These are phyloP conservation scores for Endoconidiophora polonica DNA, from an alignment of 2,329 filamentous ascomycete species.

Conservation along the genomic window DNA sequence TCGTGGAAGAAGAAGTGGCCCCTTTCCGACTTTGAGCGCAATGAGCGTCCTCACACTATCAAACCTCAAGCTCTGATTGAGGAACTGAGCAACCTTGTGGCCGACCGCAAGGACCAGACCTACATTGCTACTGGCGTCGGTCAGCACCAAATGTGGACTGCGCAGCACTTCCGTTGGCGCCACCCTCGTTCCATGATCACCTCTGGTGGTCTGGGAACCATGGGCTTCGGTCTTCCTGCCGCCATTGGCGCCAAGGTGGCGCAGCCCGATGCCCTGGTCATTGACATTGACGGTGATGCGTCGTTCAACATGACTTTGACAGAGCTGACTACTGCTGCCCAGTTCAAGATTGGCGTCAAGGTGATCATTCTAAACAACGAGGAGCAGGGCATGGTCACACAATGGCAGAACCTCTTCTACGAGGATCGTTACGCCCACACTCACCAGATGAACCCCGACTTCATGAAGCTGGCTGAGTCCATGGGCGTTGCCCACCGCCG, in stretches of 20 bases:
- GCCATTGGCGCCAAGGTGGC: constrained; percentile 89
- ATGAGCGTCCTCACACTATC: constrained; percentile 61
- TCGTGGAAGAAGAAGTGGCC: constrained; percentile 89
- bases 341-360: constrained; percentile 96
- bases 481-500: constrained; percentile 72
- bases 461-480: constrained; percentile 78
- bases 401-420: constrained; percentile 93
- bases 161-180: constrained; percentile 92
- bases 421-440: constrained; percentile 78
- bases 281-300: constrained; percentile 96
- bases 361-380: constrained; percentile 91
- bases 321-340: constrained; percentile 78
- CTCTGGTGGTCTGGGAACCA: constrained; percentile 70
- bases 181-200: constrained; percentile 88
- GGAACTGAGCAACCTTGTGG: constrained; percentile 72
- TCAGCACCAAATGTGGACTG: constrained; percentile 97
- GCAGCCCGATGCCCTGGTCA: constrained; percentile 61
- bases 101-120: constrained; percentile 62
- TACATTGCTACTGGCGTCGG: constrained; percentile 90
- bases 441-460: constrained; percentile 79
- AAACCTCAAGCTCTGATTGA: constrained; percentile 91
- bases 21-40: constrained; percentile 62
- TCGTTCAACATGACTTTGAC: constrained; percentile 98
- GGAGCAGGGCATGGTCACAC: constrained; percentile 91
- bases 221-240: constrained; percentile 88